Evolutionary conservation across 768 basidiomycete species (phyloP).

Genomic region (Lactifluus rugatus): DNA sequence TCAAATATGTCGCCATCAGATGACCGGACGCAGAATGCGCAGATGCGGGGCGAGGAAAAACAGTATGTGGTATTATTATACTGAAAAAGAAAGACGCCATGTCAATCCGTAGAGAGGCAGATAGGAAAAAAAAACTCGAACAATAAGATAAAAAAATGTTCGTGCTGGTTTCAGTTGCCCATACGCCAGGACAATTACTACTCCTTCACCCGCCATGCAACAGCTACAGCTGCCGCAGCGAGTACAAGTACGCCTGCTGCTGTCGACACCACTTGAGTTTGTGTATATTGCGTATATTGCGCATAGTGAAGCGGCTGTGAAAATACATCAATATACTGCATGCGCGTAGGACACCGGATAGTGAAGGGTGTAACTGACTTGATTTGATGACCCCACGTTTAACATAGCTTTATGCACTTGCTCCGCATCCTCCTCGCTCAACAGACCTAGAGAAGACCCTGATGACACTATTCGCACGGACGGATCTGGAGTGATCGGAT

Average conservation of each 20-base stretch:
- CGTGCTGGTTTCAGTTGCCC: background rate
- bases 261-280: conserved; percentile 15
- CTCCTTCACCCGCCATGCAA: conserved; percentile 19
- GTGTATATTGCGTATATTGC: conserved; percentile 8
- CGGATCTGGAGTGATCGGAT: conserved; percentile 19
- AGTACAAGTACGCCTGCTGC: conserved; percentile 20
- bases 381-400: conserved; percentile 1
- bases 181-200: conserved; percentile 1
- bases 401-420: conserved; percentile 2
- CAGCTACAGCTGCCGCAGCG: conserved; percentile 19
- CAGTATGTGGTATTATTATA: conserved; percentile 9
- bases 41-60: conserved; percentile 5
- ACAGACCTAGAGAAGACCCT: conserved; percentile 13
- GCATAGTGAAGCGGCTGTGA: background rate
- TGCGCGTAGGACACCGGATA: background rate
- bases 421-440: conserved; percentile 15
- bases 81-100: conserved; percentile 9
- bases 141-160: conserved; percentile 16
- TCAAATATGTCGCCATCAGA: conserved; percentile 1
- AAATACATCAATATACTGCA: background rate
- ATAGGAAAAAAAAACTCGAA: conserved; percentile 8
- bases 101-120: conserved; percentile 7
- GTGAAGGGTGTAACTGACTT: background rate
- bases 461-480: conserved; percentile 19
- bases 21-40: background rate